A percentile compares a stretch with the other conserved stretches of the same genome.
Conservation (phyloP, 2,329 filamentous ascomycete genomes). For the Aspergillus sp. region DNA sequence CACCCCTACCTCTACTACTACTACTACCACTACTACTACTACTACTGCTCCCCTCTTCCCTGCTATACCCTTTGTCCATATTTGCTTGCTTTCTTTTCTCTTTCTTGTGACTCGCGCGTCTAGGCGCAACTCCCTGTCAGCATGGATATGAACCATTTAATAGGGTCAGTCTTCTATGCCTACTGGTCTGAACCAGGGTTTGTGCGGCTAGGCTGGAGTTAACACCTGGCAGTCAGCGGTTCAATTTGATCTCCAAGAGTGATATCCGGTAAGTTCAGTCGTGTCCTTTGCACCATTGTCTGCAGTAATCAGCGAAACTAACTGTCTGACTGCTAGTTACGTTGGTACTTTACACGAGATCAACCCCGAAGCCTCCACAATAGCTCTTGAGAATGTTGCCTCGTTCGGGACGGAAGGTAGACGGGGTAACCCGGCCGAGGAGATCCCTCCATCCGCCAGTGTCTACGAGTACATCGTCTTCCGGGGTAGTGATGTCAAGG, state of each 20-base stretch:
- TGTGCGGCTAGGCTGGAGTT: conserved; percentile 28
- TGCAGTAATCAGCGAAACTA: conserved; percentile 20
- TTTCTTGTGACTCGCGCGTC: conserved; percentile 17
- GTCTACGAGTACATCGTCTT: conserved; percentile 99
- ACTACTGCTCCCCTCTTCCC: conserved; percentile 11
- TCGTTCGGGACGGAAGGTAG: conserved; percentile 93
- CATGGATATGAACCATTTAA: conserved; percentile 45
- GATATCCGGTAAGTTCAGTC: conserved; percentile 71
- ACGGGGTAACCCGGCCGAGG: conserved; percentile 66
- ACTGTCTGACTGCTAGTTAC: conserved; percentile 56
- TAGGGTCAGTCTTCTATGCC: conserved; percentile 34
- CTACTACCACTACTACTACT: too few relatives aligned
- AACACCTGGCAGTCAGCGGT: conserved; percentile 61
- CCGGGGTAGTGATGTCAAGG: conserved; percentile 95
- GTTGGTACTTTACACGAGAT: conserved; percentile 94
- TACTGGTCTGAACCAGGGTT: conserved; percentile 23
- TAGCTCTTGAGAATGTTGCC: conserved; percentile 91
- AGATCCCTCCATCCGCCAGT: conserved; percentile 74
- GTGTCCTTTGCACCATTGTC: conserved; percentile 10
- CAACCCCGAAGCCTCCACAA: conserved; percentile 93
- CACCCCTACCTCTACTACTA: conserved; percentile 13
- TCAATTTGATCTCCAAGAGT: conserved; percentile 94
- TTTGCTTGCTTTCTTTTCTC: conserved; percentile 15
- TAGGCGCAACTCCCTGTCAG: conserved; percentile 26
- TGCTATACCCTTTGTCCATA: conserved; percentile 14